Conservation (phyloP, 2,329 filamentous ascomycete species). For the Colletotrichum euphorbiae region DNA sequence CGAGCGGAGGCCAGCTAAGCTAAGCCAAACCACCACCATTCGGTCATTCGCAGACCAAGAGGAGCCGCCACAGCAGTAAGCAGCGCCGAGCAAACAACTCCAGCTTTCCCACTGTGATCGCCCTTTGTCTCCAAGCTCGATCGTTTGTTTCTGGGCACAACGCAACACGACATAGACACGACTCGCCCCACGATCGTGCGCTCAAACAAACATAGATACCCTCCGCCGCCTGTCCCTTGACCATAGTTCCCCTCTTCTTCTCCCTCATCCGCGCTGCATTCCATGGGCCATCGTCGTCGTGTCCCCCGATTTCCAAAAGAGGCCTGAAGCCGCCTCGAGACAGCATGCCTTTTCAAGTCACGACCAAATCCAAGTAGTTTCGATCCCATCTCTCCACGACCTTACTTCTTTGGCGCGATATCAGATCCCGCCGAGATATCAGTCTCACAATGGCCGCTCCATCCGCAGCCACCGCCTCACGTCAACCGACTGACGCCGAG, state of each 20-base stretch:
- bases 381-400: slow-evolving; percentile 24
- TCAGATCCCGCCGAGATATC: slow-evolving; percentile 17
- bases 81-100: slow-evolving; percentile 9
- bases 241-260: background rate
- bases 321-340: slow-evolving; percentile 37
- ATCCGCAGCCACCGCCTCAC: slow-evolving; percentile 19
- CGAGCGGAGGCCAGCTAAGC: slow-evolving; percentile 15
- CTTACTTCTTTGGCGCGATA: slow-evolving; percentile 1
- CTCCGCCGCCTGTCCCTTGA: background rate
- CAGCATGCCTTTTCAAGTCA: slow-evolving; percentile 40
- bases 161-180: background rate
- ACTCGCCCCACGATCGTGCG: background rate
- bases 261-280: slow-evolving; percentile 9
- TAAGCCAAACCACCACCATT: slow-evolving; percentile 6
- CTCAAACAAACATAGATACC: background rate
- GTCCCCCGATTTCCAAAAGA: slow-evolving; percentile 29
- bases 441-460: slow-evolving; percentile 30
- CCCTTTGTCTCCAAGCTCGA: slow-evolving; percentile 13
- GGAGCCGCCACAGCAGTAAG: background rate
- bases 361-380: slow-evolving; percentile 30
- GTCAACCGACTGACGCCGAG: slow-evolving; percentile 19
- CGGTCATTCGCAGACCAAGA: background rate
- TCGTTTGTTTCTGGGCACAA: background rate
- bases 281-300: slow-evolving; percentile 26
- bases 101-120: background rate